A percentile compares a stretch with the other conserved stretches of the same genome.
These are phyloP conservation scores for Epichloe scottii DNA, from an alignment of 2,329 filamentous ascomycete species.

Conservation along the genomic window DNA sequence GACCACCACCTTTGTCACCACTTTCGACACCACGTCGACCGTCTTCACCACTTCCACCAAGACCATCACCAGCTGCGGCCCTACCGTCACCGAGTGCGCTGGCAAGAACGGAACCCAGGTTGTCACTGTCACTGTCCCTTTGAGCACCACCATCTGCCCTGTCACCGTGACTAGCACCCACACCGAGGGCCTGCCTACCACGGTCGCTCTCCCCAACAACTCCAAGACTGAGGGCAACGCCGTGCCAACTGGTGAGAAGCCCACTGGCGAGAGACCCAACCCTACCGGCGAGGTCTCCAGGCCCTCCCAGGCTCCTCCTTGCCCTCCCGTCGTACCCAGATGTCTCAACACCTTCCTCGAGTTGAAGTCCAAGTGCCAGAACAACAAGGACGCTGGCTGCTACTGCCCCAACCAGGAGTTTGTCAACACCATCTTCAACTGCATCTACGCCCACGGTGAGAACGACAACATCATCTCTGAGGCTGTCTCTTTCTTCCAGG, in stretches of 20 bases:
- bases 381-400: conserved; percentile 73
- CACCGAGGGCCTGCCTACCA: conserved; percentile 11
- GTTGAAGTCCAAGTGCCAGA: conserved; percentile 53
- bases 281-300: conserved; percentile 6
- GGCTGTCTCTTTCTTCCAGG: conserved; percentile 75
- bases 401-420: conserved; percentile 75
- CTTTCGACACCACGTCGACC: conserved; percentile 34
- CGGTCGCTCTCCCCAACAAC: conserved; percentile 8
- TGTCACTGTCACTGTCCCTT: conserved; percentile 39
- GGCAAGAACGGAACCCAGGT: conserved; percentile 33
- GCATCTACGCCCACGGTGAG: conserved; percentile 65
- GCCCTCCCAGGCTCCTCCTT: conserved; percentile 20
- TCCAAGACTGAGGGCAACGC: conserved; percentile 6
- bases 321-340: conserved; percentile 65
- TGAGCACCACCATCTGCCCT: conserved; percentile 50
- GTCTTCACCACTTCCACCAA: conserved; percentile 36
- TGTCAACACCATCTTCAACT: conserved; percentile 67
- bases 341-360: conserved; percentile 89
- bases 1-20: conserved; percentile 16
- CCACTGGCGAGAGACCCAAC: conserved; percentile 7
- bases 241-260: conserved; percentile 7
- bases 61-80: conserved; percentile 38
- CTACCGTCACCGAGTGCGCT: conserved; percentile 38
- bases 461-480: conserved; percentile 52
- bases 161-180: conserved; percentile 42